Conservation (phyloP, 2,329 filamentous ascomycete genomes). For the Fusarium sp. region DNA sequence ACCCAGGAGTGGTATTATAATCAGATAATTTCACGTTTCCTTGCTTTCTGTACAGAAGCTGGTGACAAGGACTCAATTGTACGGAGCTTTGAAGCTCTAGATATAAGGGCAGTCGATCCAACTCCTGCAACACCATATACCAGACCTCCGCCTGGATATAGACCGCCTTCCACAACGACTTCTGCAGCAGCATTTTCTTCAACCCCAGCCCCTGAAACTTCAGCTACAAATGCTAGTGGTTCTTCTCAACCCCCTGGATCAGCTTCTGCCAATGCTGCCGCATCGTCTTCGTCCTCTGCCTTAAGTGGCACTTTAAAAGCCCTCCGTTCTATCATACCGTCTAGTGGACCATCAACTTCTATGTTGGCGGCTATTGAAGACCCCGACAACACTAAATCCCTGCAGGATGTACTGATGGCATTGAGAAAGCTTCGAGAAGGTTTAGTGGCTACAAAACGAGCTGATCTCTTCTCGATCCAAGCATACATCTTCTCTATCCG, state of each 20-base stretch:
- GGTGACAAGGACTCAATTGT: conserved; percentile 79
- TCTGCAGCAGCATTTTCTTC: background rate
- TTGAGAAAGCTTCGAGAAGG: conserved; percentile 93
- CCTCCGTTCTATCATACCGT: conserved; percentile 11
- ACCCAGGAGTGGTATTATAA: conserved; percentile 88
- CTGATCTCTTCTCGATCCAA: conserved; percentile 83
- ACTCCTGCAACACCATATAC: conserved; percentile 16
- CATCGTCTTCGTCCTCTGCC: conserved; percentile 11
- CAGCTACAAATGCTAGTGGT: background rate
- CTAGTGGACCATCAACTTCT: conserved; percentile 16
- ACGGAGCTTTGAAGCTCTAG: conserved; percentile 76
- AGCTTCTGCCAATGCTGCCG: too few species aligned
- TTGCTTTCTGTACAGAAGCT: conserved; percentile 84
- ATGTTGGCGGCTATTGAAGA: conserved; percentile 35
- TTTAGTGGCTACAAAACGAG: conserved; percentile 80
- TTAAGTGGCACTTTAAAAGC: conserved; percentile 11
- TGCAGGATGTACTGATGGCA: conserved; percentile 81
- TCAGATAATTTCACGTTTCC: conserved; percentile 88
- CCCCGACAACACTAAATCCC: conserved; percentile 65
- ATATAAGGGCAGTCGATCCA: conserved; percentile 32
- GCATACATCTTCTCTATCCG: conserved; percentile 93
- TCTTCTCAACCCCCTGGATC: background rate
- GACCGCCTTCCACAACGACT: background rate
- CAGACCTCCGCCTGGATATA: conserved; percentile 12
- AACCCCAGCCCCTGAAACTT: background rate